Conservation (phyloP, 352 stramenopile species). For the Globisporangium heterothallicum region DNA sequence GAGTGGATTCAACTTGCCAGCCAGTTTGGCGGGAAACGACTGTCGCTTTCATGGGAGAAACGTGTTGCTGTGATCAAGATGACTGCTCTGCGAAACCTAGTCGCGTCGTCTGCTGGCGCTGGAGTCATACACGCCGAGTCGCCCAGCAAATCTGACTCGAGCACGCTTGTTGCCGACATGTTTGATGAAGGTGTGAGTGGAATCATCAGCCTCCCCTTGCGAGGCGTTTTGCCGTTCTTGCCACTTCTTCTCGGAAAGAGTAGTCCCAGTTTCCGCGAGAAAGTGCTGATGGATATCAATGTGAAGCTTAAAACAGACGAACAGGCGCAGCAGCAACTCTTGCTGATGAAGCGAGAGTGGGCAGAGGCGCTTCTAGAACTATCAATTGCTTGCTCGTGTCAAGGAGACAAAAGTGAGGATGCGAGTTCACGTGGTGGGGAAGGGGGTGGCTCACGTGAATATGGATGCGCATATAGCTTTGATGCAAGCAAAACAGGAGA, state of each 20-base stretch:
- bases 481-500: slow-evolving; percentile 68
- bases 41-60: slow-evolving; percentile 75
- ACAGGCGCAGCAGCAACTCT: slow-evolving; percentile 57
- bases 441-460: slow-evolving; percentile 8
- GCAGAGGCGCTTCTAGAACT: slow-evolving; percentile 69
- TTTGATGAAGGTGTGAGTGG: slow-evolving; percentile 56
- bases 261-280: slow-evolving; percentile 55
- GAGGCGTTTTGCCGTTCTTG: slow-evolving; percentile 68
- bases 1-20: slow-evolving; percentile 71
- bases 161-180: slow-evolving; percentile 31
- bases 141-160: slow-evolving; percentile 2
- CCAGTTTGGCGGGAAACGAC: slow-evolving; percentile 53
- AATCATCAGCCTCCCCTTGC: slow-evolving; percentile 59
- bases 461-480: slow-evolving; percentile 47
- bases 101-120: slow-evolving; percentile 6
- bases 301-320: slow-evolving; percentile 82
- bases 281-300: slow-evolving; percentile 85
- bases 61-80: slow-evolving; percentile 57
- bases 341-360: slow-evolving; percentile 73
- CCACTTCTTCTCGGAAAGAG: slow-evolving; percentile 51
- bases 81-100: slow-evolving; percentile 58
- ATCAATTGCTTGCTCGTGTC: slow-evolving; percentile 51
- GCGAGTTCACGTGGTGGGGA: slow-evolving; percentile 1
- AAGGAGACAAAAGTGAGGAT: slow-evolving; percentile 6
- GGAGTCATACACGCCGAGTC: neutral